A percentile compares a stretch with the other conserved stretches of the same genome.
phyloP scores from a whole-genome alignment of 306 rosid species.

The Sophora flavescens region DNA sequence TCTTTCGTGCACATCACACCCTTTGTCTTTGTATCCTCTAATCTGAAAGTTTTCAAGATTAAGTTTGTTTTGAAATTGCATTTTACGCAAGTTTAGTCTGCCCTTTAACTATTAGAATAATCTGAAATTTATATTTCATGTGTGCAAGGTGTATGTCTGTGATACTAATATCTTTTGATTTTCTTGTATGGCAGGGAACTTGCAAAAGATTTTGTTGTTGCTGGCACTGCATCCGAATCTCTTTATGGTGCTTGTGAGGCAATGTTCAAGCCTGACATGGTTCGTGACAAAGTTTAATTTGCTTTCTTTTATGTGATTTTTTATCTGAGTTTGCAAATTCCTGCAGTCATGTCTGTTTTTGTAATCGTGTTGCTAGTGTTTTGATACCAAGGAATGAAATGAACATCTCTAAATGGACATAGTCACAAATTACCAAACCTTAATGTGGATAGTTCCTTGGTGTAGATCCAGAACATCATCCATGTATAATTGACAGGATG shows the following conservation, averaged over 20 bases:
- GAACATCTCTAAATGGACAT: constrained; percentile 27
- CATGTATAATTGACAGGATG: not conserved
- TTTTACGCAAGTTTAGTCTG: constrained; percentile 26
- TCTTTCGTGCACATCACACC: not conserved
- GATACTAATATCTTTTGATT: constrained; percentile 12
- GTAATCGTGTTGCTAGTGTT: constrained; percentile 6
- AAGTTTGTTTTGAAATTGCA: constrained; percentile 19
- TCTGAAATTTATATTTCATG: not conserved
- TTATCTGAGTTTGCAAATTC: constrained; percentile 4
- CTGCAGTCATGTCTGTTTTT: constrained; percentile 8
- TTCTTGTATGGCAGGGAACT: constrained; percentile 75
- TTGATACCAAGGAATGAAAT: not conserved
- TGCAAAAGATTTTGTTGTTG: constrained; percentile 97
- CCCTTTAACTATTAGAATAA: constrained; percentile 32
- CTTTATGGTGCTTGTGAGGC: constrained; percentile 99
- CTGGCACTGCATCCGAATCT: constrained; percentile 97
- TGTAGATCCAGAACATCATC: not conserved
- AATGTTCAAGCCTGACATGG: constrained; percentile 97
- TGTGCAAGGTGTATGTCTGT: not conserved
- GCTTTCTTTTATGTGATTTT: constrained; percentile 8
- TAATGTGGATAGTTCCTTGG: constrained; percentile 1
- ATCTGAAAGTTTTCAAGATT: constrained; percentile 20
- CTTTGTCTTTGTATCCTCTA: constrained; percentile 15
- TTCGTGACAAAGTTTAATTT: constrained; percentile 49
- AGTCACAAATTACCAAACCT: not conserved